Conservation (phyloP, 176 grass and related monocot genomes). For the Zizania latifolia region DNA sequence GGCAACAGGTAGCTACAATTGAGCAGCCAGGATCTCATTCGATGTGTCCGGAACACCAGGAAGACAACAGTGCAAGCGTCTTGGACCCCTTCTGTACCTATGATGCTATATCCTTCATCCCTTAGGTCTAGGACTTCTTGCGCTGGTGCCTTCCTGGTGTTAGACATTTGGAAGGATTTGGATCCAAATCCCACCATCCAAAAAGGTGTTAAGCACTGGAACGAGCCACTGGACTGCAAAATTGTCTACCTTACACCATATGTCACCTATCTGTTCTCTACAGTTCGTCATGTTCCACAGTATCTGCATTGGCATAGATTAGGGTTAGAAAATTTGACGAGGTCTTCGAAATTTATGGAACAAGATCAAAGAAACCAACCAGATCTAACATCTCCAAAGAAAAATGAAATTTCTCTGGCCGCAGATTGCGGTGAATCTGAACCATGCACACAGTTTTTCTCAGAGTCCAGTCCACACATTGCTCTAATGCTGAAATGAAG, state of each 20-base stretch:
- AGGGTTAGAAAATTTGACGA: constrained; percentile 12
- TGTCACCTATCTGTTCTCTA: constrained; percentile 11
- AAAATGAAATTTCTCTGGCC: constrained; percentile 75
- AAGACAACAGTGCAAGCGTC: too few relatives aligned
- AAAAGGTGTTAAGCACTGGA: neutral
- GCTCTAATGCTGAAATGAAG: constrained; percentile 70
- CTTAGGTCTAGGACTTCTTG: too few relatives aligned
- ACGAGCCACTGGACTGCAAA: neutral
- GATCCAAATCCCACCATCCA: neutral
- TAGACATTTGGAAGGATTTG: neutral
- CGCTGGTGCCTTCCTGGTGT: too few relatives aligned
- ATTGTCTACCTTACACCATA: neutral
- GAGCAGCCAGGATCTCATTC: too few relatives aligned
- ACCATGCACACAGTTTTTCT: constrained; percentile 93
- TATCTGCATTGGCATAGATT: constrained; percentile 27
- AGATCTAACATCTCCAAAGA: constrained; percentile 56
- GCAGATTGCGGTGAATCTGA: constrained; percentile 80
- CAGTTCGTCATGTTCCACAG: constrained; percentile 60
- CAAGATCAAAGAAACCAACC: constrained; percentile 34
- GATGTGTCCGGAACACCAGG: too few relatives aligned
- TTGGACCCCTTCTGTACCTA: too few relatives aligned
- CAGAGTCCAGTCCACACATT: constrained; percentile 63
- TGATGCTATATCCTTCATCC: too few relatives aligned
- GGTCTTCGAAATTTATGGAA: neutral
- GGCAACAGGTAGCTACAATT: too few relatives aligned